A percentile compares a stretch with the other conserved stretches of the same genome.
Conservation (phyloP, 1,284 basidiomycete species). For the Moniliella sp. region DNA sequence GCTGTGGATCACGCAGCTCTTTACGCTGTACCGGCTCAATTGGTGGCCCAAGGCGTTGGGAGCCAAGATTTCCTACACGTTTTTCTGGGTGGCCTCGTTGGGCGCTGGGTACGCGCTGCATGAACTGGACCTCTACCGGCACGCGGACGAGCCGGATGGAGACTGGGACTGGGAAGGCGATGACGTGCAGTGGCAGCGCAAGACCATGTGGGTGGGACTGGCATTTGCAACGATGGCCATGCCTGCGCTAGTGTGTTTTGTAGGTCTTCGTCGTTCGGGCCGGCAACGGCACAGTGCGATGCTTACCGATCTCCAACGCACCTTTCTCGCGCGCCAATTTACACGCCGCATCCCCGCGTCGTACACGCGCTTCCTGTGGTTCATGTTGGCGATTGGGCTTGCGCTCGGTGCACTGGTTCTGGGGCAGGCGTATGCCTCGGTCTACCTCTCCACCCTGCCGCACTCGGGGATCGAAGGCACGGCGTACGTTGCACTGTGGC, state of each 20-base stretch:
- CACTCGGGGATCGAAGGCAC: slow-evolving; percentile 41
- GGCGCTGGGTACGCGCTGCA: slow-evolving; percentile 37
- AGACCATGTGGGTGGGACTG: slow-evolving; percentile 42
- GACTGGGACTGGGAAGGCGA: slow-evolving; percentile 2
- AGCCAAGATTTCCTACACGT: slow-evolving; percentile 38
- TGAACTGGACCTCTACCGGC: slow-evolving; percentile 10
- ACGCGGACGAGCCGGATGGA: neutral
- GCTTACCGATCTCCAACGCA: slow-evolving; percentile 34
- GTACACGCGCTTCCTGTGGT: slow-evolving; percentile 42
- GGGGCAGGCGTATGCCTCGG: slow-evolving; percentile 42
- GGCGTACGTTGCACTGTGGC: slow-evolving; percentile 42
- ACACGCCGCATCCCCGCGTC: slow-evolving; percentile 38
- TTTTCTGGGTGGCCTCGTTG: slow-evolving; percentile 39
- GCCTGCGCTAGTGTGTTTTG: slow-evolving; percentile 37
- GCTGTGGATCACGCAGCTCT: slow-evolving; percentile 41
- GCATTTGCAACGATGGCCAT: slow-evolving; percentile 41
- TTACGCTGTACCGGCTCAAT: slow-evolving; percentile 39
- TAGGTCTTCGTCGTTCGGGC: slow-evolving; percentile 20
- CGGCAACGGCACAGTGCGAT: slow-evolving; percentile 29
- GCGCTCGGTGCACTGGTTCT: slow-evolving; percentile 40
- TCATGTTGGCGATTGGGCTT: slow-evolving; percentile 39
- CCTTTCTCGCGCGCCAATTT: slow-evolving; percentile 38
- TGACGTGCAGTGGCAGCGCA: slow-evolving; percentile 41
- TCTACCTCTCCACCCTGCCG: slow-evolving; percentile 41
- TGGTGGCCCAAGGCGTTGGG: slow-evolving; percentile 38